Evolutionary conservation across 2,329 filamentous ascomycete genomes (phyloP).

Genomic region (Torrubiella hemipterigena): DNA sequence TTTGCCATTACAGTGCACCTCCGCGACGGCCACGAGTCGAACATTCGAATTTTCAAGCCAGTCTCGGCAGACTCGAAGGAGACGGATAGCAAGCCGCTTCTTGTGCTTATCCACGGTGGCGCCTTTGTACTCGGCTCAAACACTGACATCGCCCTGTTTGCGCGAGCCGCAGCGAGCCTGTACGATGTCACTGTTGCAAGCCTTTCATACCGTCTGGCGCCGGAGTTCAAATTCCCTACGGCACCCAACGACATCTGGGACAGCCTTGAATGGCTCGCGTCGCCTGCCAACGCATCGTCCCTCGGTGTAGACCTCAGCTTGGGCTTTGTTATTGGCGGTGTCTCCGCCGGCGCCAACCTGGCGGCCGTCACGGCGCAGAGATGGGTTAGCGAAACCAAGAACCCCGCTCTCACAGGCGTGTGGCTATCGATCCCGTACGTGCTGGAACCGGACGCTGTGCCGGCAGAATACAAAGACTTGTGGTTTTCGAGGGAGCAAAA

Average conservation of each 20-base stretch:
- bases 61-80: too few relatives aligned
- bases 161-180: constrained; percentile 2
- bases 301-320: neutral
- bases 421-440: constrained; percentile 5
- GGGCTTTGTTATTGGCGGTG: constrained; percentile 9
- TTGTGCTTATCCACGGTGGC: constrained; percentile 8
- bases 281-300: neutral
- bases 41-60: too few relatives aligned
- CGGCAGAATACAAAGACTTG: constrained; percentile 23
- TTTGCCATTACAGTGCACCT: too few relatives aligned
- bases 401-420: constrained; percentile 3
- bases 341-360: constrained; percentile 9
- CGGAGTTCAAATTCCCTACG: constrained; percentile 30
- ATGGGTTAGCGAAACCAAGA: constrained; percentile 2
- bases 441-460: constrained; percentile 6
- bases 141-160: neutral
- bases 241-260: constrained; percentile 30
- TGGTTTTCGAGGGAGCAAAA: constrained; percentile 31
- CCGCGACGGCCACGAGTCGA: too few relatives aligned
- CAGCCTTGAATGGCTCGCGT: constrained; percentile 7
- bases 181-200: constrained; percentile 17
- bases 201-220: constrained; percentile 33
- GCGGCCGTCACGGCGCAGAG: constrained; percentile 8
- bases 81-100: too few relatives aligned
- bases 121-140: constrained; percentile 6